Percentiles rank a stretch among this genome's conserved stretches.
phyloP scores from a whole-genome alignment of 352 stramenopile genomes.

The Globisporangium paroecandrum region DNA sequence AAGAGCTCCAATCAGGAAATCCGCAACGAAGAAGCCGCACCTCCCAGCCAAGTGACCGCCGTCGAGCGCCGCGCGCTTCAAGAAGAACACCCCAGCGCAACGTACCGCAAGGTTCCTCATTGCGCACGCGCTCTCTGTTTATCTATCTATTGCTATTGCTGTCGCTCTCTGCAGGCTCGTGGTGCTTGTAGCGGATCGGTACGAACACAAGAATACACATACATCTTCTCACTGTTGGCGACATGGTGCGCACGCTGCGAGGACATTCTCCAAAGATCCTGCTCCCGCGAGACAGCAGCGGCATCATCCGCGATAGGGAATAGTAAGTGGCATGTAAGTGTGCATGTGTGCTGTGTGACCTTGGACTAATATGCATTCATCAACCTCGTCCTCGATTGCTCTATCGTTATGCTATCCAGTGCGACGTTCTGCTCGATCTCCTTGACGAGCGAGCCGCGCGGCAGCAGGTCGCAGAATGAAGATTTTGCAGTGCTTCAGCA shows the following conservation, averaged over 20 bases:
- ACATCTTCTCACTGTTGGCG: background rate
- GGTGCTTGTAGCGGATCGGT: background rate
- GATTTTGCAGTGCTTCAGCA: conserved; percentile 22
- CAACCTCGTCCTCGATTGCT: background rate
- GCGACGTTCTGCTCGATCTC: conserved; percentile 64
- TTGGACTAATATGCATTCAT: background rate
- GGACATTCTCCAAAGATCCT: conserved; percentile 7
- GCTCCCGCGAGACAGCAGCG: conserved; percentile 7
- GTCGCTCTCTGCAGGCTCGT: background rate
- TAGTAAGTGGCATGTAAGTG: conserved; percentile 27
- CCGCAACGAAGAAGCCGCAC: background rate
- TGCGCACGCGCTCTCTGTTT: background rate
- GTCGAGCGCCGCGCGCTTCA: background rate
- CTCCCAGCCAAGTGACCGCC: background rate
- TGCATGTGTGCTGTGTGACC: conserved; percentile 1
- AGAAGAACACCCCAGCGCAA: background rate
- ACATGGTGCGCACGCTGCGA: conserved; percentile 7
- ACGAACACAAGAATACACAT: background rate
- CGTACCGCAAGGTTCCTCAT: background rate
- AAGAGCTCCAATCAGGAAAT: background rate
- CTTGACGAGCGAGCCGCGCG: conserved; percentile 43
- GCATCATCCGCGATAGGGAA: conserved; percentile 21
- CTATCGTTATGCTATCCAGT: conserved; percentile 17
- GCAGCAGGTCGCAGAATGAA: conserved; percentile 37
- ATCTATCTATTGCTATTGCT: background rate